These are phyloP conservation scores for Nicotiana rustica DNA, from an alignment of 305 asterid genomes.

Conservation along the genomic window DNA sequence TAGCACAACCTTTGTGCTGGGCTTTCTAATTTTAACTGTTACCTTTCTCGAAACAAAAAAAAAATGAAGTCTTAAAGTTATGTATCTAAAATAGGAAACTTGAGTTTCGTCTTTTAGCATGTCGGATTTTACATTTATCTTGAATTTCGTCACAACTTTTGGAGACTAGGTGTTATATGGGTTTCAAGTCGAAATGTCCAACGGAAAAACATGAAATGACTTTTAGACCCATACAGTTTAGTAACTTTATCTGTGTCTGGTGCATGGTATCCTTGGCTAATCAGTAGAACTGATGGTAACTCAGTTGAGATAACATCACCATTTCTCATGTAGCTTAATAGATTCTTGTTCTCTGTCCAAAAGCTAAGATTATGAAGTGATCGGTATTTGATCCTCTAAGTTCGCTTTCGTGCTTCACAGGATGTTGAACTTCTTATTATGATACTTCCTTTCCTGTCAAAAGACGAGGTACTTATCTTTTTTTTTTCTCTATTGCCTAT, in stretches of 20 bases:
- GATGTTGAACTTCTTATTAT: slow-evolving; percentile 86
- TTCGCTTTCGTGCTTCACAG: slow-evolving; percentile 49
- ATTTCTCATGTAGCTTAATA: slow-evolving; percentile 26
- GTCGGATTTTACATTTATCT: background rate
- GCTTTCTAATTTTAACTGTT: no score
- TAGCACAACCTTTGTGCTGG: no score
- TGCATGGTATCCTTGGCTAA: background rate
- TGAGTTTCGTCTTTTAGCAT: no score
- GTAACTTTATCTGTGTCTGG: background rate
- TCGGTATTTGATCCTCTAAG: background rate
- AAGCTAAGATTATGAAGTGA: slow-evolving; percentile 20
- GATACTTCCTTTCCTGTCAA: slow-evolving; percentile 80
- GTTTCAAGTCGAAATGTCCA: background rate
- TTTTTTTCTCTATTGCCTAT: slow-evolving; percentile 33
- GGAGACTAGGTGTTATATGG: background rate
- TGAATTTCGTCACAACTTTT: background rate
- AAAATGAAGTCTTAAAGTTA: background rate
- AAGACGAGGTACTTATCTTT: slow-evolving; percentile 73
- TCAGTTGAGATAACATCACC: slow-evolving; percentile 7
- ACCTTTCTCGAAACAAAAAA: no score
- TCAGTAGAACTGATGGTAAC: background rate
- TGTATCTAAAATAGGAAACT: background rate
- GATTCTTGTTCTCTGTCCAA: slow-evolving; percentile 26
- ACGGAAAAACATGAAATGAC: background rate
- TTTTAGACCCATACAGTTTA: background rate